Percentiles rank a stretch among this genome's conserved stretches.
These are phyloP conservation scores for Huntiella bhutanensis DNA, from an alignment of 2,329 filamentous ascomycete species.

Conservation along the genomic window DNA sequence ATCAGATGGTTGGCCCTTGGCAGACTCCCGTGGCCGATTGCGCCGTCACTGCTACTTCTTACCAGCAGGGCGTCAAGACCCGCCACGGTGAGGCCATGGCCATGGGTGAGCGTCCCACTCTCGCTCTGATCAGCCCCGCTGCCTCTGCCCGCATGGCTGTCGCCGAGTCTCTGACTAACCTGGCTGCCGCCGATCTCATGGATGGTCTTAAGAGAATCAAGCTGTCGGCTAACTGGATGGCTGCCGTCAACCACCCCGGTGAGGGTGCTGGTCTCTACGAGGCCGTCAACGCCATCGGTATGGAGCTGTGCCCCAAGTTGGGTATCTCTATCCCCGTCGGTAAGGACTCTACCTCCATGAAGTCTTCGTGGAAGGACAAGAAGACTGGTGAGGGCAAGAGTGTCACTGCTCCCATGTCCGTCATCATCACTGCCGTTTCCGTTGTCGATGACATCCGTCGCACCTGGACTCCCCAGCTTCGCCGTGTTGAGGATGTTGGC, in stretches of 20 bases:
- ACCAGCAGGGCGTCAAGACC: constrained; percentile 44
- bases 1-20: constrained; percentile 95
- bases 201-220: constrained; percentile 62
- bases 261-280: constrained; percentile 87
- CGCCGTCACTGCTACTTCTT: constrained; percentile 72
- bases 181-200: constrained; percentile 56
- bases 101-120: constrained; percentile 78
- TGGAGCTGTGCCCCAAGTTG: constrained; percentile 80
- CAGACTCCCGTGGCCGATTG: constrained; percentile 88
- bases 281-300: constrained; percentile 78
- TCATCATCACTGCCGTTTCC: constrained; percentile 80
- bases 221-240: constrained; percentile 98
- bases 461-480: constrained; percentile 86
- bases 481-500: constrained; percentile 67
- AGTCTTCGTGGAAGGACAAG: constrained; percentile 77
- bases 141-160: constrained; percentile 95
- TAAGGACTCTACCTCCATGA: constrained; percentile 98
- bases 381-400: constrained; percentile 51
- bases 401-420: constrained; percentile 78
- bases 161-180: constrained; percentile 79
- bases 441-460: constrained; percentile 63
- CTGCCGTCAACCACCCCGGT: constrained; percentile 78
- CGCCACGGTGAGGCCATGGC: constrained; percentile 90
- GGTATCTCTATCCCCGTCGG: constrained; percentile 88
- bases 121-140: constrained; percentile 75